A percentile compares a stretch with the other conserved stretches of the same genome.
These are phyloP conservation scores for Tetradesmus obliquus DNA, from an alignment of 139 green algal species.

Conservation along the genomic window DNA sequence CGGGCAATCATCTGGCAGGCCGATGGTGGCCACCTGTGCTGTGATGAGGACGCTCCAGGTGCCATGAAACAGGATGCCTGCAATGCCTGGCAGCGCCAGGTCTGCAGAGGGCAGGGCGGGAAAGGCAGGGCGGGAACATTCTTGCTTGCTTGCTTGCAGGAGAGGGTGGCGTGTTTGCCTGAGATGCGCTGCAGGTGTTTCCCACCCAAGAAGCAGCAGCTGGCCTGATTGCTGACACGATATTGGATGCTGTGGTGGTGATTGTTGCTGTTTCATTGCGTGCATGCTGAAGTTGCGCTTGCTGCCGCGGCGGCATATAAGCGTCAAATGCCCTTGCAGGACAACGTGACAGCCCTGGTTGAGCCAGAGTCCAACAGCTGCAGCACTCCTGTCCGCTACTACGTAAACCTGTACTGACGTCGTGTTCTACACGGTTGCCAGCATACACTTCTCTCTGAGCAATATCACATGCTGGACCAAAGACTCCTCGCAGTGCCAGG, in stretches of 20 bases:
- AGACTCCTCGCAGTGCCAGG: neutral
- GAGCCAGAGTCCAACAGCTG: no score
- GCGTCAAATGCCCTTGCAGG: neutral
- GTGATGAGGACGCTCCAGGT: constrained; percentile 33
- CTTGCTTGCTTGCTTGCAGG: neutral
- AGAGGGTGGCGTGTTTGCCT: neutral
- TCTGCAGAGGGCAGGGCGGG: constrained; percentile 17
- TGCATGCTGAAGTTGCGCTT: neutral
- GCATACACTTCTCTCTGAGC: no score
- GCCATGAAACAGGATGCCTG: constrained; percentile 38
- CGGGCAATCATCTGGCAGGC: constrained; percentile 31
- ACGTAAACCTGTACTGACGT: no score
- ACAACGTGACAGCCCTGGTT: neutral
- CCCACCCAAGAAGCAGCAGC: no score
- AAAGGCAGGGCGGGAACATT: neutral
- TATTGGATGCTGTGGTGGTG: neutral
- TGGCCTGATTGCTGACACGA: no score
- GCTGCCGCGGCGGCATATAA: neutral
- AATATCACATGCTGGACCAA: neutral
- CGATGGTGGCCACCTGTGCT: neutral
- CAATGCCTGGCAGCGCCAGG: constrained; percentile 15
- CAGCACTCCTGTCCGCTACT: no score
- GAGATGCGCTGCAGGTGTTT: neutral
- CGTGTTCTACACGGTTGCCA: no score
- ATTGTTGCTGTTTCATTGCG: neutral